Evolutionary conservation across 2,329 filamentous ascomycete genomes (phyloP), one percentile per base, ranked within the genome.

Genomic region (Nigrospora osmanthi): DNA sequence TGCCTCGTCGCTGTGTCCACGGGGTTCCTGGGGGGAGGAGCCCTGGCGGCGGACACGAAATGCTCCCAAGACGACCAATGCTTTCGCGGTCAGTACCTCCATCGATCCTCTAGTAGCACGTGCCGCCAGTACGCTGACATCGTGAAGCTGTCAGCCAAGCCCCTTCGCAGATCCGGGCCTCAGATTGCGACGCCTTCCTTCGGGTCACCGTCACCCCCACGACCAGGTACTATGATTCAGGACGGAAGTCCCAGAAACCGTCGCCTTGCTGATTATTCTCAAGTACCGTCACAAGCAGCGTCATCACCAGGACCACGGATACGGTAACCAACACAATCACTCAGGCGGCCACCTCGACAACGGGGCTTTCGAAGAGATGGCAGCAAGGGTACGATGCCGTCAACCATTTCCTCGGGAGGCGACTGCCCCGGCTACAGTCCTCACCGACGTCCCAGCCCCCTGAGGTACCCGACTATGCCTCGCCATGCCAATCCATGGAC

Each of bases 291-390:
- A 37, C 35, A 30, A 30, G 33, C 11, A 45, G 42, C n/a, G 35
- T 45, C 13, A 38, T 34, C 11, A 36, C 30, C 10, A 38, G 19
- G 12, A 42, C 43, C 11, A 45, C 42, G 11, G 45, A 34, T 2
- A 50, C 44, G 10, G 48, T 35, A 15, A 49, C 47, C 16, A 47
- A 28, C 15, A 52, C 49, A 11, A 49, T 48, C 3, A 48, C 44
- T n/a, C 46, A 35, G 10, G 45, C 32, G 31, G 31, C 47, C 37
- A 43, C 48, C 10, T 35, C 36, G 19, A 36, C 50, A 32, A 23
- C 44, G 10, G 43, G 48, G 35, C 44, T 49, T 28, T 50, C 49
- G 10, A 52, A 44, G 38, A 43, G 48, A 44, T 54, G 49, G 52
- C 40, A 51, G 16, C 34, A 53, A 19, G 44, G 45, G 16, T 49